Conservation (phyloP, 805 yeast species). For the Metschnikowia reukaufii region DNA sequence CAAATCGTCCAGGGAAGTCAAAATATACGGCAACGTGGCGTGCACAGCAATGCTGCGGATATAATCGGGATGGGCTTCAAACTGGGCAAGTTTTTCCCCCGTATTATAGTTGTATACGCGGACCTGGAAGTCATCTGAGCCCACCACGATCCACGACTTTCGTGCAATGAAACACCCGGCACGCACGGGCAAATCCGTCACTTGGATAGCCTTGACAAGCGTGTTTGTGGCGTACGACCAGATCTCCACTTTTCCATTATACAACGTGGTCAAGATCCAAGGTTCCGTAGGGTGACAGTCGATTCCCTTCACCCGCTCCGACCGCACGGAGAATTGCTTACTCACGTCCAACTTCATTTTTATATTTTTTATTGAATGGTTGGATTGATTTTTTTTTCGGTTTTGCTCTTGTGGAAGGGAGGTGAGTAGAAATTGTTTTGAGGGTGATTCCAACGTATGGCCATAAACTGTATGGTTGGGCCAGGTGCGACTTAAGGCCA, state of each 20-base stretch:
- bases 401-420: neutral
- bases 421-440: neutral
- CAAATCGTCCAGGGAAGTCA: conserved; percentile 90
- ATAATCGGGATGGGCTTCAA: conserved; percentile 98
- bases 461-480: neutral
- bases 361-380: neutral
- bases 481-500: conserved; percentile 7
- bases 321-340: conserved; percentile 84
- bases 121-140: conserved; percentile 92
- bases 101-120: conserved; percentile 95
- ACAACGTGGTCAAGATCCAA: conserved; percentile 90
- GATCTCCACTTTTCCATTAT: conserved; percentile 87
- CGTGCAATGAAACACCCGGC: conserved; percentile 94
- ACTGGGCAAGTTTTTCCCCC: conserved; percentile 89
- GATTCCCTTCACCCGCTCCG: conserved; percentile 96
- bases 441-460: neutral
- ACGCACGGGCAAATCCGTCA: conserved; percentile 94
- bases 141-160: conserved; percentile 95
- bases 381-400: neutral
- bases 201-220: conserved; percentile 85
- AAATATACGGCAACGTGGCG: conserved; percentile 85
- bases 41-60: conserved; percentile 92
- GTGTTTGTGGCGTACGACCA: conserved; percentile 90
- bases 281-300: conserved; percentile 99
- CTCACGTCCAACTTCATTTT: conserved; percentile 46